Base-by-base conservation (phyloP, 345 rosid species). In the Euphorbia pulcherrima region DNA sequence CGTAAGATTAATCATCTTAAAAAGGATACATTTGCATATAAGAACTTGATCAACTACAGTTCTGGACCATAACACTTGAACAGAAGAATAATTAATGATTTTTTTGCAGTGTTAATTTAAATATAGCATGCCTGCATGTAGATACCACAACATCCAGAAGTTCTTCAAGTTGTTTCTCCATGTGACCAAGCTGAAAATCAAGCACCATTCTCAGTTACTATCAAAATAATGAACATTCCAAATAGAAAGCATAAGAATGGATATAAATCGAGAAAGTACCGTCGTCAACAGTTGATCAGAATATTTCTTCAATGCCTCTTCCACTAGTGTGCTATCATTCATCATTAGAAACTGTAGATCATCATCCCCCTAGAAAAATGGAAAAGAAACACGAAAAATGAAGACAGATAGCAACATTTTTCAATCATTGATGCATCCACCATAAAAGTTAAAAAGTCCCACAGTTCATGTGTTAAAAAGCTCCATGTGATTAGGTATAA, bases 81-180 rank as follows among this genome's bases (percentile, higher is more conserved):
- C 65, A 62, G 17, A 21, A 37, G 40, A 24, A 26, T 23, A 24
- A 62, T 0, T 39, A 14, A 11, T 24, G 2, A 41, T 11, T 37
- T 39, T 39, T 0, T 60, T 17, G 35, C 18, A 24, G 37, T 63
- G 24, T 17, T 44, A 54, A n/a, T 8, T 44, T 54, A 24, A 26
- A 63, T 63, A n/a, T 63, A 63, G 18, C 67, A 17, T 76, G 81
- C 69, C 68, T 50, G 67, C 60, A 60, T 18, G 63, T 58, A 55
- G 73, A 68, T 41, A 66, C 65, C 64, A 81, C 80, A 44, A 66
- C 9, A 75, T 81, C 76, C 58, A 84, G 85, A 73, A 83, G 75
- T 61, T 79, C 76, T 74, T 83, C 90, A 9, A 87, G 83, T 54
- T 73, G 75, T 54, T 30, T 68, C 71, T 86, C 86, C 90, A 85